Evolutionary conservation across 441 rosid species (phyloP), one percentile per base, ranked within the genome.

Genomic region (Syzygium syzygioides): DNA sequence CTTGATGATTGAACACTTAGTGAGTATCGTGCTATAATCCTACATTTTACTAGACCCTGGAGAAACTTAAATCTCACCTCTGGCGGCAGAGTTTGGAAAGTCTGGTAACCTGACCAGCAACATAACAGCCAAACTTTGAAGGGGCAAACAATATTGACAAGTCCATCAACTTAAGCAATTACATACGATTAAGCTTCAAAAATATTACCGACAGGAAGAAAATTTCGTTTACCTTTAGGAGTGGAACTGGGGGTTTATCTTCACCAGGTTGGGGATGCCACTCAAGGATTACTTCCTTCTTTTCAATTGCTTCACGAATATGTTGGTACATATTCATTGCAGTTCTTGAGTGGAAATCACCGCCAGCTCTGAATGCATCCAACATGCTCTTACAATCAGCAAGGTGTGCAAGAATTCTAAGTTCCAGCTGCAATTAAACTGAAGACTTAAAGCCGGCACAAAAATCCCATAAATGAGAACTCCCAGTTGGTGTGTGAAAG

Each of bases 261-360:
- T 98, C 94, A 91, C 98, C 99, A 87, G 98, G 97, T 93, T 94
- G 95, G 89, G 96, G 98, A 93, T 95, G 91, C 99, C 99, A 98
- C 90, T 98, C 99, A 80, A 98, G 99, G 91, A 98, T 91, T 76
- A 98, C 99, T 94, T 95, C 92, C 89, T 93, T 89, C 45, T 91
- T 93, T 88, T 96, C 98, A 62, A 98, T 90, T 19, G 99, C 99
- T 88, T 96, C 95, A 89, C 93, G 95, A 85, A 98, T 95, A 94
- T 97, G 97, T 8, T 95, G 95, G 90, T 98, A 98, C 99, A 98
- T 98, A 94, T 98, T 98, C 98, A 98, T 91, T 85, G 99, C 99
- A 80, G 99, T 97, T 93, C 99, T 96, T 86, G 99, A 98, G 93
- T 97, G 99, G 89, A 98, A 98, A 93, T 98, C 99, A 62, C 99